Evolutionary conservation across 495 filamentous ascomycete genomes (phyloP).

Genomic region (Mycothermus thermophilus): DNA sequence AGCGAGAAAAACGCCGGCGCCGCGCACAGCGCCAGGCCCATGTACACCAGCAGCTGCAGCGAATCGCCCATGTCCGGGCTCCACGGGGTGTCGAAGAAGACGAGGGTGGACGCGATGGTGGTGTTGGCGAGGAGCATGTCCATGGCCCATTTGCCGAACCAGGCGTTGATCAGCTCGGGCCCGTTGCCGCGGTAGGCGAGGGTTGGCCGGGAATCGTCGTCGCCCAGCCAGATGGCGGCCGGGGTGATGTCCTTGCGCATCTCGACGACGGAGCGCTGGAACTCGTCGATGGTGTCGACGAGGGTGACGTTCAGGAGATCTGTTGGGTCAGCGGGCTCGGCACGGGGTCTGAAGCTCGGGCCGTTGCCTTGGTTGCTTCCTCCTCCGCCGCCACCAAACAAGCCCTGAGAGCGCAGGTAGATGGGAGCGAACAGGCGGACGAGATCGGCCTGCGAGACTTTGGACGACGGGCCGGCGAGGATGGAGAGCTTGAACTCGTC

Average conservation of each 20-base stretch:
- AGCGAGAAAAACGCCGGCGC: constrained; percentile 77
- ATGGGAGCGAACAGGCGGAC: constrained; percentile 32
- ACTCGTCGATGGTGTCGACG: constrained; percentile 50
- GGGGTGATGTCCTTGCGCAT: constrained; percentile 55
- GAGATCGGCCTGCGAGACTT: constrained; percentile 29
- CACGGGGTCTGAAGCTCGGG: neutral
- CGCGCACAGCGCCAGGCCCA: constrained; percentile 57
- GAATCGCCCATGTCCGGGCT: constrained; percentile 48
- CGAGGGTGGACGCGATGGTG: constrained; percentile 51
- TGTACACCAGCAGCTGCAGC: constrained; percentile 68
- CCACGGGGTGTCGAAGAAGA: constrained; percentile 57
- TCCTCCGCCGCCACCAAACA: constrained; percentile 3
- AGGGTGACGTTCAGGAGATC: constrained; percentile 35
- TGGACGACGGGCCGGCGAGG: constrained; percentile 46
- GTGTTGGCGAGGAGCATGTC: constrained; percentile 50
- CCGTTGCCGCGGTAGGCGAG: constrained; percentile 46
- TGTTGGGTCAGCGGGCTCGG: constrained; percentile 6
- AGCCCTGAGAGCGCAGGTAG: constrained; percentile 10
- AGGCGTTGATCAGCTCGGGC: constrained; percentile 30
- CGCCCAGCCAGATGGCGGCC: constrained; percentile 61
- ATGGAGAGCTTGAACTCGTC: constrained; percentile 28
- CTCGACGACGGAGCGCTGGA: constrained; percentile 46
- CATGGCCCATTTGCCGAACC: constrained; percentile 60
- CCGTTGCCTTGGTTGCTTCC: constrained; percentile 5
- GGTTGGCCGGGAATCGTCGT: constrained; percentile 37